Percentiles rank a stretch among this genome's conserved stretches.
These are phyloP conservation scores for Penicillium olsonii DNA, from an alignment of 2,329 filamentous ascomycete genomes.

Conservation along the genomic window DNA sequence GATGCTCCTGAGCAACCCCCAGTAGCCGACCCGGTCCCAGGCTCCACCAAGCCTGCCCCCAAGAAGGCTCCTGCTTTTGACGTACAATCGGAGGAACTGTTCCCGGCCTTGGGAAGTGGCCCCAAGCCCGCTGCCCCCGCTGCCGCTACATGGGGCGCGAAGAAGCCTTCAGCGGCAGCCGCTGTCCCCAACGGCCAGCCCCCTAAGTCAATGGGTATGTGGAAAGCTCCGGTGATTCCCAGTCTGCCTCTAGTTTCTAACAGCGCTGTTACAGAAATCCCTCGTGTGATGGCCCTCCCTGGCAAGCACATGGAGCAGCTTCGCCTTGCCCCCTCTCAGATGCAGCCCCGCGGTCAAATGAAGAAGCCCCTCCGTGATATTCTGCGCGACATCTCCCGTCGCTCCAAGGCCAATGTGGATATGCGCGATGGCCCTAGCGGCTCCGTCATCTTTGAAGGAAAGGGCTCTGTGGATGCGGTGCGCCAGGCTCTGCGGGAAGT, in stretches of 20 bases:
- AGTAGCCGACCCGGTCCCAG: slow-evolving; percentile 32
- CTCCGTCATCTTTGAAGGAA: slow-evolving; percentile 77
- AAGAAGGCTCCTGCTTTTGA: slow-evolving; percentile 61
- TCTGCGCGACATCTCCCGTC: slow-evolving; percentile 87
- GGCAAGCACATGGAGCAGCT: slow-evolving; percentile 80
- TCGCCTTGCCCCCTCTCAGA: slow-evolving; percentile 70
- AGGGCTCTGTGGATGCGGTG: slow-evolving; percentile 79
- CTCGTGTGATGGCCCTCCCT: slow-evolving; percentile 70
- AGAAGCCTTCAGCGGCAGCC: slow-evolving; percentile 48
- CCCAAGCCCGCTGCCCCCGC: slow-evolving; percentile 65
- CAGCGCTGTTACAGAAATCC: slow-evolving; percentile 34
- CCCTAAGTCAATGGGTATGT: slow-evolving; percentile 56
- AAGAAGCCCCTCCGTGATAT: slow-evolving; percentile 84
- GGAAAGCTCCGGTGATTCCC: slow-evolving; percentile 45
- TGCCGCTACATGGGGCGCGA: slow-evolving; percentile 76
- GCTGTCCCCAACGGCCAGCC: slow-evolving; percentile 48
- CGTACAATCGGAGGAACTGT: slow-evolving; percentile 84
- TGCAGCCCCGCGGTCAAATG: slow-evolving; percentile 74
- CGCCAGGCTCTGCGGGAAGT: slow-evolving; percentile 88
- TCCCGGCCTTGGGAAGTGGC: slow-evolving; percentile 81
- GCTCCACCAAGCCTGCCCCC: slow-evolving; percentile 43
- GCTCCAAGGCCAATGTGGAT: slow-evolving; percentile 81
- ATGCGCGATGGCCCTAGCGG: slow-evolving; percentile 73
- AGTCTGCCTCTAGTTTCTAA: slow-evolving; percentile 23
- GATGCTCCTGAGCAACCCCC: slow-evolving; percentile 19